phyloP scores from a whole-genome alignment of 208 protist species.

The Wallacemonas sp. region DNA sequence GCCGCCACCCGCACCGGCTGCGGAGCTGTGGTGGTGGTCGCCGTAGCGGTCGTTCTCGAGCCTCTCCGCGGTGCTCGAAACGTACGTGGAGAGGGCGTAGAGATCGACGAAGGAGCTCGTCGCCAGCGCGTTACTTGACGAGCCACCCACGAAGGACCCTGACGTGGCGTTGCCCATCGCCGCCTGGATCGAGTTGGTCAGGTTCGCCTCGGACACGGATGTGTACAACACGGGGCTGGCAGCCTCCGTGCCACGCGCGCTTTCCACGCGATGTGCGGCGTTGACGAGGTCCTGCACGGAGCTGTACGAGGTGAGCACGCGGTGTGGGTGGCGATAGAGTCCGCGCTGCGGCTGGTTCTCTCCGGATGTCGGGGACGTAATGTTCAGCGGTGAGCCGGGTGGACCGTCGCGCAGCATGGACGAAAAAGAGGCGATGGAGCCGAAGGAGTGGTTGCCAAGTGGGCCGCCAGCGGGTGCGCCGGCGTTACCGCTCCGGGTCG shows the following conservation, averaged over 20 bases:
- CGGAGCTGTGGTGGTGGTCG: background rate
- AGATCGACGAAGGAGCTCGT: constrained; percentile 35
- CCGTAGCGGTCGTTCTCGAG: constrained; percentile 1
- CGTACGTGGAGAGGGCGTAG: constrained; percentile 27
- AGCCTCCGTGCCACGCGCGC: background rate
- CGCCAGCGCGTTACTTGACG: constrained; percentile 18
- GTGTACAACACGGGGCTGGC: constrained; percentile 10
- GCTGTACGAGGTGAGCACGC: constrained; percentile 2
- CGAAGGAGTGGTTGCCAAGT: constrained; percentile 1
- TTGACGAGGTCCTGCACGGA: constrained; percentile 5
- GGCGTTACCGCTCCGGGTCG: constrained; percentile 5
- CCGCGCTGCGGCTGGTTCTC: constrained; percentile 5
- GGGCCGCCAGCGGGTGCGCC: background rate
- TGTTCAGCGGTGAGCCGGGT: constrained; percentile 13
- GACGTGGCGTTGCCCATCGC: background rate
- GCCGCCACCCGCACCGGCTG: background rate
- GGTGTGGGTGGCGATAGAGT: constrained; percentile 10
- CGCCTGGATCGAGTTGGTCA: background rate
- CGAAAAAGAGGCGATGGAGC: constrained; percentile 4
- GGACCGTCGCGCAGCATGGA: background rate
- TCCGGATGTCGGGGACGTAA: background rate
- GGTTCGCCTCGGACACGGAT: constrained; percentile 1
- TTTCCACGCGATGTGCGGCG: background rate
- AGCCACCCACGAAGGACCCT: constrained; percentile 7
- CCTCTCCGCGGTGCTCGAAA: constrained; percentile 13